These are phyloP conservation scores for Trichoderma guizhouense DNA, from an alignment of 2,329 filamentous ascomycete species.

Conservation along the genomic window DNA sequence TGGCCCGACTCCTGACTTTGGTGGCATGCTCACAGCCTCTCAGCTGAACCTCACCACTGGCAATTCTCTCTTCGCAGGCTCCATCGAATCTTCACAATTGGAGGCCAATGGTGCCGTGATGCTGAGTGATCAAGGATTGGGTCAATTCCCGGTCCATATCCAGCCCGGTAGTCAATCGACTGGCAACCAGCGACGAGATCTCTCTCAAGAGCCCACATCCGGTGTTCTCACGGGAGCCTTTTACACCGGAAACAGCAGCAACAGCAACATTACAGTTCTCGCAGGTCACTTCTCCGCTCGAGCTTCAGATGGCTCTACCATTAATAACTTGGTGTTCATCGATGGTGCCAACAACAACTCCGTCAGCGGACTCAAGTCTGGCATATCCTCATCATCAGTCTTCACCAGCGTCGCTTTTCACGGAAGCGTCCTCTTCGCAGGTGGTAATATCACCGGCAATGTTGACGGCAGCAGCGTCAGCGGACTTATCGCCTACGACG, in stretches of 20 bases:
- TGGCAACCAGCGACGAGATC: slow-evolving; percentile 44
- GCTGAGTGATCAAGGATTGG: slow-evolving; percentile 53
- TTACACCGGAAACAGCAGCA: slow-evolving; percentile 65
- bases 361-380: slow-evolving; percentile 66
- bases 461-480: slow-evolving; percentile 60
- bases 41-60: slow-evolving; percentile 62
- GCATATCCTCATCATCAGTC: slow-evolving; percentile 67
- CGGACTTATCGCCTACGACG: slow-evolving; percentile 78
- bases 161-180: slow-evolving; percentile 31
- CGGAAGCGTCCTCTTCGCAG: slow-evolving; percentile 71
- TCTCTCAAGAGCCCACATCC: slow-evolving; percentile 42
- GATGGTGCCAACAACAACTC: slow-evolving; percentile 65
- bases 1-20: slow-evolving; percentile 60
- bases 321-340: slow-evolving; percentile 80
- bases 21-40: slow-evolving; percentile 68
- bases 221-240: slow-evolving; percentile 79
- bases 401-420: slow-evolving; percentile 69
- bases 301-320: slow-evolving; percentile 59
- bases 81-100: slow-evolving; percentile 71
- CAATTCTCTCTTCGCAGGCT: slow-evolving; percentile 76
- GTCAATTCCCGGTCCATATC: slow-evolving; percentile 57
- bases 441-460: slow-evolving; percentile 72
- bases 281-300: slow-evolving; percentile 80
- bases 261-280: slow-evolving; percentile 82
- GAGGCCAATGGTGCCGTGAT: slow-evolving; percentile 69